Evolutionary conservation across 192 early-diverging fungal species (phyloP).

Genomic region (Allomyces macrogynus): DNA sequence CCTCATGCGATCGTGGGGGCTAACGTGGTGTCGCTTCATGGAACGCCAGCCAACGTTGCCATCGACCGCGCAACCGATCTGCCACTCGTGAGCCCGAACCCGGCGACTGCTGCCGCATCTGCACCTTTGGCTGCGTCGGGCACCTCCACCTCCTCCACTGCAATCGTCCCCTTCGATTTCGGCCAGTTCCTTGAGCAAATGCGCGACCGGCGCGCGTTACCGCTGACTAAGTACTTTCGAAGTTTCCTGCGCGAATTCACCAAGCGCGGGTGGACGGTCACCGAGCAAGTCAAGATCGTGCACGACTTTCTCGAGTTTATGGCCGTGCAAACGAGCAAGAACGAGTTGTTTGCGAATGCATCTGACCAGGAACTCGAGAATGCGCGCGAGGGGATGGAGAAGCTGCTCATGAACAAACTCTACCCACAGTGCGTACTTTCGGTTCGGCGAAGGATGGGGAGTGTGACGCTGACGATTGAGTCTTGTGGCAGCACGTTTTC

Average conservation of each 20-base stretch:
- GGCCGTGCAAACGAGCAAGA: conserved; percentile 41
- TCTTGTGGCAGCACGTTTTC: conserved; percentile 33
- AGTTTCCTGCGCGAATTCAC: conserved; percentile 53
- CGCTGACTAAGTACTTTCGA: conserved; percentile 40
- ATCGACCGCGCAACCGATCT: too few species aligned
- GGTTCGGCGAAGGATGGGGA: too few species aligned
- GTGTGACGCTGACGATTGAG: too few species aligned
- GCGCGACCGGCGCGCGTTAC: conserved; percentile 32
- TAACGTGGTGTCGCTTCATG: too few species aligned
- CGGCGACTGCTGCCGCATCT: too few species aligned
- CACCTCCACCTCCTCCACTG: too few species aligned
- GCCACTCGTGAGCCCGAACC: too few species aligned
- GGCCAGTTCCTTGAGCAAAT: conserved; percentile 53
- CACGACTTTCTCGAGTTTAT: conserved; percentile 58
- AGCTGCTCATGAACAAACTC: conserved; percentile 62
- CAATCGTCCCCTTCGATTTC: conserved; percentile 33
- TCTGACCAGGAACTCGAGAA: conserved; percentile 54
- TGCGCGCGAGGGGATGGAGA: conserved; percentile 66
- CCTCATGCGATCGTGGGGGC: too few species aligned
- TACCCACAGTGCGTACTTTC: conserved; percentile 24
- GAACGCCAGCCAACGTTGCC: too few species aligned
- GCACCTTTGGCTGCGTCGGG: too few species aligned
- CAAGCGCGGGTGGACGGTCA: conserved; percentile 44
- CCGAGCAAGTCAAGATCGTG: conserved; percentile 56
- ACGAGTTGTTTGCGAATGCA: conserved; percentile 38